A percentile compares a stretch with the other conserved stretches of the same genome.
These are phyloP conservation scores for Craterostigma plantagineum DNA, from an alignment of 257 asterid genomes.

Conservation along the genomic window DNA sequence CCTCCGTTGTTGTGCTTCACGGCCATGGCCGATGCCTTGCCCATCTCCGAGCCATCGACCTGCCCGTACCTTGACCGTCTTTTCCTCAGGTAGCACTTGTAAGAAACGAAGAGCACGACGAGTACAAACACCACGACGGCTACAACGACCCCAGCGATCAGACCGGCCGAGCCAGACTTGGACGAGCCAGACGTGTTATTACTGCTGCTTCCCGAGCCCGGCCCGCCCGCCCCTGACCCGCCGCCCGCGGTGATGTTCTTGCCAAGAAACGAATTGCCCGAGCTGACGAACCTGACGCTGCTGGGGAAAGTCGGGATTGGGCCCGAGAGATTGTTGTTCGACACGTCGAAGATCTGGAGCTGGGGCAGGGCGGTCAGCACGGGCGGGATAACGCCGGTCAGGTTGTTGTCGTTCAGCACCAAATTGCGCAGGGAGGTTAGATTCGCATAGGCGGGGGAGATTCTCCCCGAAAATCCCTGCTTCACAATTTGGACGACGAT, in stretches of 20 bases:
- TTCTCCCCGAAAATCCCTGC: constrained; percentile 42
- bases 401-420: constrained; percentile 51
- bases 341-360: constrained; percentile 58
- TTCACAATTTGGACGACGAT: constrained; percentile 35
- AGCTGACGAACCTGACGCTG: constrained; percentile 21
- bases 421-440: constrained; percentile 52
- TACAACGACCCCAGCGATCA: constrained; percentile 60
- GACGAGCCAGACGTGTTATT: constrained; percentile 21
- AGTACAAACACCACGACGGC: constrained; percentile 44
- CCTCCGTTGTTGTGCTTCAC: constrained; percentile 19
- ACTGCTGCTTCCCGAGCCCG: constrained; percentile 10
- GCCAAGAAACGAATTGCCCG: constrained; percentile 50
- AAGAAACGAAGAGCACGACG: constrained; percentile 54
- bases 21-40: too few species aligned
- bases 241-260: constrained; percentile 24
- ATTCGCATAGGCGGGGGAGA: constrained; percentile 61
- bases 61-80: constrained; percentile 30
- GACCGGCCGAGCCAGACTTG: constrained; percentile 30
- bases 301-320: constrained; percentile 30
- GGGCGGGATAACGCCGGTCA: constrained; percentile 50
- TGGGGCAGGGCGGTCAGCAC: constrained; percentile 38
- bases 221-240: constrained; percentile 32
- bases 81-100: constrained; percentile 43
- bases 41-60: constrained; percentile 41
- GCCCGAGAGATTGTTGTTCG: constrained; percentile 63